These are phyloP conservation scores for Fusarium austroafricanum DNA, from an alignment of 2,329 filamentous ascomycete species.

Conservation along the genomic window DNA sequence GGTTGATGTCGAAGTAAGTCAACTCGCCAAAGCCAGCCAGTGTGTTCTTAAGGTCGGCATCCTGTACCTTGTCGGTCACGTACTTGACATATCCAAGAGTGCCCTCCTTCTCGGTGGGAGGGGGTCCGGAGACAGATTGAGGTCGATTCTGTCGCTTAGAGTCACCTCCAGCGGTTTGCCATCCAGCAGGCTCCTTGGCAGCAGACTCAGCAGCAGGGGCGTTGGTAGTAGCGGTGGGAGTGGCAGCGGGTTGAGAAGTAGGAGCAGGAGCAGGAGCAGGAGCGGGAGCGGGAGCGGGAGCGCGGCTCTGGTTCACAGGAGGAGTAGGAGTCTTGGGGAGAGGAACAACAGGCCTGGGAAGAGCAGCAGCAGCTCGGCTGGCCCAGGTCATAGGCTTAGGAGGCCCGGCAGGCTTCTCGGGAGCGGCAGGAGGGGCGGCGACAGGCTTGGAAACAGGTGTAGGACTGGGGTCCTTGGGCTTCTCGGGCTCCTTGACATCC, in stretches of 20 bases:
- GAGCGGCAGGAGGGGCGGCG: slow-evolving; percentile 49
- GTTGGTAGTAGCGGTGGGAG: slow-evolving; percentile 52
- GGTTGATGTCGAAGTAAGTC: slow-evolving; percentile 81
- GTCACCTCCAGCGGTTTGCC: slow-evolving; percentile 89
- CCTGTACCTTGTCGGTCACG: slow-evolving; percentile 88
- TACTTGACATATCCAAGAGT: slow-evolving; percentile 95
- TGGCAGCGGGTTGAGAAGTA: slow-evolving; percentile 52
- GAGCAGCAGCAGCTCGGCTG: slow-evolving; percentile 71
- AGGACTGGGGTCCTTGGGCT: slow-evolving; percentile 72
- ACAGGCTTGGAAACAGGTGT: slow-evolving; percentile 59
- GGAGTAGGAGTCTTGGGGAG: slow-evolving; percentile 68
- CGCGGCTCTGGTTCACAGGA: slow-evolving; percentile 63
- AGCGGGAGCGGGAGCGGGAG: slow-evolving; percentile 58
- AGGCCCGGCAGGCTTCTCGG: slow-evolving; percentile 58
- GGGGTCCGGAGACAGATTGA: slow-evolving; percentile 70
- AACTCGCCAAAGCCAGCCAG: slow-evolving; percentile 79
- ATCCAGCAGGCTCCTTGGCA: slow-evolving; percentile 67
- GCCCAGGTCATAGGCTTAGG: slow-evolving; percentile 81
- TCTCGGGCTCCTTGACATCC: slow-evolving; percentile 68
- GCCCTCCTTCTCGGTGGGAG: slow-evolving; percentile 76
- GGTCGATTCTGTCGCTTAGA: slow-evolving; percentile 85
- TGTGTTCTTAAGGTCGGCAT: slow-evolving; percentile 75
- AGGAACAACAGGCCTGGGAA: slow-evolving; percentile 64
- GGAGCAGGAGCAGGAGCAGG: slow-evolving; percentile 48
- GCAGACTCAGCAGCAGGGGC: slow-evolving; percentile 56